Evolutionary conservation across 2,329 filamentous ascomycete genomes (phyloP).

Genomic region (Aurifilum marmelostoma): DNA sequence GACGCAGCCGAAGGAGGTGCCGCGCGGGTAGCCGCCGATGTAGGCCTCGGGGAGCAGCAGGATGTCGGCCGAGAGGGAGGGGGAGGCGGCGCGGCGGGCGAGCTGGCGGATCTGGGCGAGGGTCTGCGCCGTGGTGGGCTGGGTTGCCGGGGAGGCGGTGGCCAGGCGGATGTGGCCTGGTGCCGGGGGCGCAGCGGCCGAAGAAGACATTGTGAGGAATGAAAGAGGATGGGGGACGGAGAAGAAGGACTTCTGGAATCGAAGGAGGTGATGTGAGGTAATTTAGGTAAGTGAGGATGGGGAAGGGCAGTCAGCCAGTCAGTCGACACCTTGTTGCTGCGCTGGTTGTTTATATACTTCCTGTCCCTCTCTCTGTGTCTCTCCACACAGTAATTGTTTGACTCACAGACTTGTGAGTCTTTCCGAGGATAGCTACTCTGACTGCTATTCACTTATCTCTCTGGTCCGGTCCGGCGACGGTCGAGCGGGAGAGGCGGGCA

Average conservation of each 20-base stretch:
- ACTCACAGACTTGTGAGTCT: background rate
- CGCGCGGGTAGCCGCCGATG: slow-evolving; percentile 87
- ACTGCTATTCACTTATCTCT: background rate
- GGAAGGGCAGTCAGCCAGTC: too few relatives aligned
- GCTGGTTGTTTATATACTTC: background rate
- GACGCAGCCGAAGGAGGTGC: slow-evolving; percentile 73
- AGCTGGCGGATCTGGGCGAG: slow-evolving; percentile 67
- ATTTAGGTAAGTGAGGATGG: too few relatives aligned
- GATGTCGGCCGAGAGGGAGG: slow-evolving; percentile 58
- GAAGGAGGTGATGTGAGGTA: too few relatives aligned
- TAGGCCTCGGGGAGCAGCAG: slow-evolving; percentile 92
- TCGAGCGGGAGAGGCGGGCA: background rate
- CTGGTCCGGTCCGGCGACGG: background rate
- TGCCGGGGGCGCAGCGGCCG: slow-evolving; percentile 6
- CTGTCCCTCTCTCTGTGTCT: too few relatives aligned
- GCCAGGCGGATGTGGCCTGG: slow-evolving; percentile 52
- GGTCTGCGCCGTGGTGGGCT: slow-evolving; percentile 58
- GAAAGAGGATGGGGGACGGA: too few relatives aligned
- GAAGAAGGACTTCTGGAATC: too few relatives aligned
- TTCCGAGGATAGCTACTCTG: background rate
- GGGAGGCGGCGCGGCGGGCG: slow-evolving; percentile 64
- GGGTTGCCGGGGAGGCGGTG: slow-evolving; percentile 59
- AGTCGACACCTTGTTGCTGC: background rate
- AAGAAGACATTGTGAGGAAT: background rate
- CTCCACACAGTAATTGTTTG: background rate